Evolutionary conservation across 1,284 basidiomycete species (phyloP), one percentile per base, ranked within the genome.

Genomic region (Xanthoconium separans): DNA sequence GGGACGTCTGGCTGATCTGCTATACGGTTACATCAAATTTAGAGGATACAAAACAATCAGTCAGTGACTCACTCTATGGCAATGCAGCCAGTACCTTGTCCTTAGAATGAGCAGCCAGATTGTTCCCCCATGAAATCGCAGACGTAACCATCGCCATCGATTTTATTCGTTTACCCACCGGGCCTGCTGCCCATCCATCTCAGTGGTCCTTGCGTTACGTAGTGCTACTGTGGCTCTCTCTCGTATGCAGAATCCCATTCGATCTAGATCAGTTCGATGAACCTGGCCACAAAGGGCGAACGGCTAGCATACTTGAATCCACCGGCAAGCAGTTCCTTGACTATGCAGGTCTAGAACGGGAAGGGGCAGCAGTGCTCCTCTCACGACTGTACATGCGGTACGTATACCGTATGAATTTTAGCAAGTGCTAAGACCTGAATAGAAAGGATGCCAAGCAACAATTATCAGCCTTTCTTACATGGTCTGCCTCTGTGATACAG

Each of bases 191-290:
- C 39, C 72, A 76, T 24, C 60, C 71, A 0, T 61, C 63, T 15
- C 76, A 81, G 41, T 99, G 97, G 97, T 77, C 89, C 44, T 71
- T 95, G 47, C 85, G 93, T 53, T 95, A 97, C 64, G 79, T 91
- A 15, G 76, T 93, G 22, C 77, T 99, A 6, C 77, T 98, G 3
- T 99, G 97, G 96, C 80, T 99, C 12, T 92, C 93, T 16, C 81
- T 99, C 16, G 89, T 98, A 49, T 91, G 91, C 72, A 94, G 93
- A 75, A 87, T 98, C 20, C 97, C 97, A 0, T 99, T 99, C 69
- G 87, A 93, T 66, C 76, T 99, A 44, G 77, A 83, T 16, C 90
- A 92, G 57, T 92, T 98, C 51, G 91, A 95, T 64, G 81, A 85
- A 50, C 68, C 66, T 12, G 75, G 76, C 13, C 65, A 71, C 16